Evolutionary conservation across 495 filamentous ascomycete genomes (phyloP).

Genomic region (Glutinoglossum americanum): DNA sequence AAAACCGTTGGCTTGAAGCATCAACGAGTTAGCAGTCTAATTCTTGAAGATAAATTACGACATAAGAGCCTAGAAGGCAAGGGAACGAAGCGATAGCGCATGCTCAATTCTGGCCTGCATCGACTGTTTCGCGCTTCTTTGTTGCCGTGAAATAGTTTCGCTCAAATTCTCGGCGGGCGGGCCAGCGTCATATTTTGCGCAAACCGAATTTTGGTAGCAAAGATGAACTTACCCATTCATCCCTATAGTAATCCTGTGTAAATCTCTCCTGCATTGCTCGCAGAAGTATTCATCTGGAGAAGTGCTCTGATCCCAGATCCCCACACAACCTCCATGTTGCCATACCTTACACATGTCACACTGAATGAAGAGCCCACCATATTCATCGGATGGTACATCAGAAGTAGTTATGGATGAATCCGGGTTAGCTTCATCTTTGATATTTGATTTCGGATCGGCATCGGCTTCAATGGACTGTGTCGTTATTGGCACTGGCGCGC

Average conservation of each 20-base stretch:
- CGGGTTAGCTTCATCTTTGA: slow-evolving; percentile 28
- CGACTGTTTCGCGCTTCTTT: neutral
- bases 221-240: slow-evolving; percentile 59
- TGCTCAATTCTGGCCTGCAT: neutral
- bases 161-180: neutral
- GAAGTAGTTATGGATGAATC: slow-evolving; percentile 28
- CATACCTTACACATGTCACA: slow-evolving; percentile 96
- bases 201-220: neutral
- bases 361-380: slow-evolving; percentile 90
- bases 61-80: neutral
- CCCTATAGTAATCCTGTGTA: slow-evolving; percentile 62
- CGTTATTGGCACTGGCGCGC: slow-evolving; percentile 42
- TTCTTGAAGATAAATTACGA: neutral
- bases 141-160: neutral
- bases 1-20: slow-evolving; percentile 34
- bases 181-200: no score
- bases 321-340: slow-evolving; percentile 97
- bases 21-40: slow-evolving; percentile 13
- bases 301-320: slow-evolving; percentile 78
- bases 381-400: slow-evolving; percentile 58
- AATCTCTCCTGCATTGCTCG: slow-evolving; percentile 76
- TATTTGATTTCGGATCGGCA: slow-evolving; percentile 17
- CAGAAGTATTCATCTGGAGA: slow-evolving; percentile 96
- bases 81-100: neutral
- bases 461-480: slow-evolving; percentile 5